phyloP scores from a whole-genome alignment of 2,329 filamentous ascomycete species.

The Blastomyces parvus region DNA sequence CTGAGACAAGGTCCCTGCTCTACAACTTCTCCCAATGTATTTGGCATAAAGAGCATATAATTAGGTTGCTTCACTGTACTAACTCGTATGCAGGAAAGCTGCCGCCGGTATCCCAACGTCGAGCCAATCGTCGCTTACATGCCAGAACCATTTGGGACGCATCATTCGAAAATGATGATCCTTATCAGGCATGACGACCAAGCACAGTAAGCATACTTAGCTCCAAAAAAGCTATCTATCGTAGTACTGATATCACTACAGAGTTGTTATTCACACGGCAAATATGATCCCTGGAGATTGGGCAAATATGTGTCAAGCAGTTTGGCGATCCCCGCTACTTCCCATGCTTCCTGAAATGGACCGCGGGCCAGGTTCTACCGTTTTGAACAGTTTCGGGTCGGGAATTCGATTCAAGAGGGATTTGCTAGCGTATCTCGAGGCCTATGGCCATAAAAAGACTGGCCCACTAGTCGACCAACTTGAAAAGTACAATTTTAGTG shows the following conservation, averaged over 20 bases:
- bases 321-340: constrained; percentile 67
- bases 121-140: constrained; percentile 64
- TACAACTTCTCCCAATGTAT: background rate
- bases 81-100: constrained; percentile 45
- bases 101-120: constrained; percentile 55
- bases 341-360: constrained; percentile 35
- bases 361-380: background rate
- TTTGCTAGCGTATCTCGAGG: constrained; percentile 59
- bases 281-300: constrained; percentile 88
- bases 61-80: background rate
- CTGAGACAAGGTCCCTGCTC: background rate
- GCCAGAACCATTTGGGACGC: constrained; percentile 76
- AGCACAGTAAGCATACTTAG: constrained; percentile 46
- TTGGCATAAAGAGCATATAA: background rate
- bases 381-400: constrained; percentile 40
- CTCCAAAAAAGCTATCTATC: background rate
- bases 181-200: constrained; percentile 65
- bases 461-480: constrained; percentile 52
- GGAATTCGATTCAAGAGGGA: constrained; percentile 67
- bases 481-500: constrained; percentile 56
- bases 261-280: constrained; percentile 72
- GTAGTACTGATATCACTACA: constrained; percentile 17
- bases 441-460: constrained; percentile 53
- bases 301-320: constrained; percentile 76
- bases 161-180: constrained; percentile 83